These are phyloP conservation scores for Hygrocybe coccinea DNA, from an alignment of 768 basidiomycete genomes.

Conservation along the genomic window DNA sequence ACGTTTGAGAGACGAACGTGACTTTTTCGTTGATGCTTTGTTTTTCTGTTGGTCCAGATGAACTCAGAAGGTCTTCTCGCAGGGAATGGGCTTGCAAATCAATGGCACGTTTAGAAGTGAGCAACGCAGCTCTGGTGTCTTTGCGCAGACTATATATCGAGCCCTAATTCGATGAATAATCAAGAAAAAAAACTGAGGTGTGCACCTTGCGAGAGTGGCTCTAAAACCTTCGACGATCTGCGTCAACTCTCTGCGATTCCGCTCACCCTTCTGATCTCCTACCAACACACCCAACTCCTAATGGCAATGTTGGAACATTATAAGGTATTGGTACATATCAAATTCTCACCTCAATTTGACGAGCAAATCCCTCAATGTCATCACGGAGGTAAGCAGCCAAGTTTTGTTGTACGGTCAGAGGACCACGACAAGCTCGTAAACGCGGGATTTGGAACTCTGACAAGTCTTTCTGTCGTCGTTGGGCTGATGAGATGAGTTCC, in stretches of 20 bases:
- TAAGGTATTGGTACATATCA: background rate
- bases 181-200: background rate
- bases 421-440: constrained; percentile 62
- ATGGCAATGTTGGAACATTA: constrained; percentile 1
- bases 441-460: constrained; percentile 70
- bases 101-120: constrained; percentile 70
- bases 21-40: constrained; percentile 51
- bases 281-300: constrained; percentile 66
- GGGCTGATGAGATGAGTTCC: constrained; percentile 46
- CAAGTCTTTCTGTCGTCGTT: constrained; percentile 60
- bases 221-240: constrained; percentile 47
- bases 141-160: constrained; percentile 45
- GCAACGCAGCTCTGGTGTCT: constrained; percentile 62
- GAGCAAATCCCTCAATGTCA: constrained; percentile 58
- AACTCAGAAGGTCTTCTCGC: constrained; percentile 64
- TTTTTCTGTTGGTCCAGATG: constrained; percentile 48
- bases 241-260: constrained; percentile 44
- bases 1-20: constrained; percentile 40
- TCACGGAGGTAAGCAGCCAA: constrained; percentile 71
- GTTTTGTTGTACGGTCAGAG: constrained; percentile 65
- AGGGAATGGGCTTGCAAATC: constrained; percentile 55
- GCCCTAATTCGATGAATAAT: background rate
- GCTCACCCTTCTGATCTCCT: constrained; percentile 65
- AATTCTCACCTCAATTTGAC: constrained; percentile 62
- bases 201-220: constrained; percentile 47